Evolutionary conservation across 2,329 filamentous ascomycete genomes (phyloP).

Genomic region (Fusarium xyrophilum): DNA sequence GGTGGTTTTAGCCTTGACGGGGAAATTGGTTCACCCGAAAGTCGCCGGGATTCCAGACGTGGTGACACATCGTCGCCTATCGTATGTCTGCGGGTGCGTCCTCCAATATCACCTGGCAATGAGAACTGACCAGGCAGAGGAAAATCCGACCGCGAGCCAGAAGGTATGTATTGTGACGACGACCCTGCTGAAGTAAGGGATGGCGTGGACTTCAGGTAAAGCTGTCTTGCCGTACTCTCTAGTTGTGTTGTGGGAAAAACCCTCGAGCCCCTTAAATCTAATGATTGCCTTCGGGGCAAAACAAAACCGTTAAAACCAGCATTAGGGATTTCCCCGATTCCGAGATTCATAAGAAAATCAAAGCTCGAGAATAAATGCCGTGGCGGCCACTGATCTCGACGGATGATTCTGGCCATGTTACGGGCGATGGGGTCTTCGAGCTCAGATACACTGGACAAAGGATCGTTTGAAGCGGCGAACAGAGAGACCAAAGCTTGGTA

Average conservation of each 20-base stretch:
- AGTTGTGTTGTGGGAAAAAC: slow-evolving; percentile 20
- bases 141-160: slow-evolving; percentile 23
- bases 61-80: slow-evolving; percentile 37
- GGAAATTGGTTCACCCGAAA: slow-evolving; percentile 53
- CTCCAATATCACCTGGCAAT: slow-evolving; percentile 20
- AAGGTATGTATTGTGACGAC: slow-evolving; percentile 24
- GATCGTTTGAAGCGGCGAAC: slow-evolving; percentile 56
- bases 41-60: slow-evolving; percentile 37
- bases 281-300: slow-evolving; percentile 28
- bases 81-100: slow-evolving; percentile 35
- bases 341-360: slow-evolving; percentile 59
- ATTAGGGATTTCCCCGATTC: slow-evolving; percentile 51
- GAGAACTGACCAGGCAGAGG: slow-evolving; percentile 20
- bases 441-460: slow-evolving; percentile 50
- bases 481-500: slow-evolving; percentile 60
- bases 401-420: slow-evolving; percentile 54
- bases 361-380: slow-evolving; percentile 55
- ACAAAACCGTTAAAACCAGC: slow-evolving; percentile 47
- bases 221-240: slow-evolving; percentile 17
- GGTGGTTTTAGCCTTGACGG: slow-evolving; percentile 48
- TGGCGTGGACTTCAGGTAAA: slow-evolving; percentile 20
- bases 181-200: slow-evolving; percentile 11
- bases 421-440: slow-evolving; percentile 54
- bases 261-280: slow-evolving; percentile 4
- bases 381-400: slow-evolving; percentile 55